These are phyloP conservation scores for Grosmannia clavigera DNA, from an alignment of 2,329 filamentous ascomycete species.

Conservation along the genomic window DNA sequence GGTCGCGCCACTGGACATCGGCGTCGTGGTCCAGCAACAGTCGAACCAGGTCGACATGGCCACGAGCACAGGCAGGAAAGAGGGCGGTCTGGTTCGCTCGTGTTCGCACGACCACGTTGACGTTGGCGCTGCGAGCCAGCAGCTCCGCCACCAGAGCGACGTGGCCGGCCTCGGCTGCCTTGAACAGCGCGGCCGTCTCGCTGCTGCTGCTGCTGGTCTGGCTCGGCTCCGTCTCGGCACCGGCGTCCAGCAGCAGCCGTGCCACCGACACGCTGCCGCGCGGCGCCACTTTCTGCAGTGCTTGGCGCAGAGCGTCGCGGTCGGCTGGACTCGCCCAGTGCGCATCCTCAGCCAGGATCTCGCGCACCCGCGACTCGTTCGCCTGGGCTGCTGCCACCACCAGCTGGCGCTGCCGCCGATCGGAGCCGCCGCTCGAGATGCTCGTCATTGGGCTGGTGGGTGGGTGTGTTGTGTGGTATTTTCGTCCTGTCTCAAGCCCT, in stretches of 20 bases:
- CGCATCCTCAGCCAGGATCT: conserved; percentile 22
- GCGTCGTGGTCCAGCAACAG: conserved; percentile 21
- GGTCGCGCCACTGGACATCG: conserved; percentile 21
- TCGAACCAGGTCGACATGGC: conserved; percentile 21
- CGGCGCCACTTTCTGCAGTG: conserved; percentile 24
- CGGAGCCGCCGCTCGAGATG: conserved; percentile 25
- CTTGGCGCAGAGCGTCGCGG: conserved; percentile 23
- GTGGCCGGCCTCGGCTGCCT: conserved; percentile 26
- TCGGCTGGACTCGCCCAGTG: conserved; percentile 22
- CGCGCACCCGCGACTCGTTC: conserved; percentile 24
- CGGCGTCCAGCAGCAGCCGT: conserved; percentile 24
- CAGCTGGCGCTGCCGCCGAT: conserved; percentile 23
- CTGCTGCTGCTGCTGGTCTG: conserved; percentile 14
- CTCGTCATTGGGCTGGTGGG: conserved; percentile 12
- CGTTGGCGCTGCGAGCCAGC: conserved; percentile 20
- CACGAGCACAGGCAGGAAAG: conserved; percentile 22
- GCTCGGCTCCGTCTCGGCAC: conserved; percentile 23
- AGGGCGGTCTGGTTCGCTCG: conserved; percentile 23
- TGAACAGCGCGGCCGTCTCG: conserved; percentile 24
- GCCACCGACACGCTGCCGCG: conserved; percentile 24
- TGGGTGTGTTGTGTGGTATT: not conserved
- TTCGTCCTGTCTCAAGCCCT: not conserved
- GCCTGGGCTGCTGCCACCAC: conserved; percentile 24
- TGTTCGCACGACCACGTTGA: conserved; percentile 17
- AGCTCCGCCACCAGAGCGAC: conserved; percentile 21